phyloP scores from a whole-genome alignment of 805 yeast genomes.

The Ogataea polymorpha region DNA sequence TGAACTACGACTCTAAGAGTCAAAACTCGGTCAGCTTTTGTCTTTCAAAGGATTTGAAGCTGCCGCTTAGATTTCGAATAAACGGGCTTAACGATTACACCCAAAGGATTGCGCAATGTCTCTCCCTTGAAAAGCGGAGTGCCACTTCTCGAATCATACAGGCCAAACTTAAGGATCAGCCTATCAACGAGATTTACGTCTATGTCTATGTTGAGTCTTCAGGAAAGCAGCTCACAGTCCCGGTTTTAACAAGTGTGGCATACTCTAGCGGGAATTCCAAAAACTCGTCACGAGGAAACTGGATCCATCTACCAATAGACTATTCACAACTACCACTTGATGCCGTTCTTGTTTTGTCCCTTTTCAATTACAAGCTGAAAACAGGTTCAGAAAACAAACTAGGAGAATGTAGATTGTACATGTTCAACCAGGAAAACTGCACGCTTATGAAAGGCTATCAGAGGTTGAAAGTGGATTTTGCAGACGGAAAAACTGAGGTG shows the following conservation, averaged over 20 bases:
- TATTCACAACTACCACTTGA: slow-evolving; percentile 68
- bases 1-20: slow-evolving; percentile 23
- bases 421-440: slow-evolving; percentile 51
- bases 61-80: slow-evolving; percentile 48
- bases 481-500: slow-evolving; percentile 9
- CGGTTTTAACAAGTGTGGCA: slow-evolving; percentile 18
- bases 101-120: slow-evolving; percentile 13
- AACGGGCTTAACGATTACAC: slow-evolving; percentile 18
- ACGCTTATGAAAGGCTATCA: slow-evolving; percentile 73
- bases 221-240: slow-evolving; percentile 24
- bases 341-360: slow-evolving; percentile 53
- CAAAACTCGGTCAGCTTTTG: slow-evolving; percentile 39
- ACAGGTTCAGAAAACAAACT: slow-evolving; percentile 47
- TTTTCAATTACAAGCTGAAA: slow-evolving; percentile 64
- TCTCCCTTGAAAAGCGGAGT: slow-evolving; percentile 3
- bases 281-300: slow-evolving; percentile 40
- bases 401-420: slow-evolving; percentile 55
- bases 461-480: slow-evolving; percentile 38
- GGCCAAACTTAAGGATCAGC: slow-evolving; percentile 17
- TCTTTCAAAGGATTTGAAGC: slow-evolving; percentile 50
- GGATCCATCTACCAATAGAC: slow-evolving; percentile 69
- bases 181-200: slow-evolving; percentile 13
- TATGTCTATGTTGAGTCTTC: slow-evolving; percentile 18
- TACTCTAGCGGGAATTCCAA: slow-evolving; percentile 11
- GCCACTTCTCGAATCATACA: slow-evolving; percentile 15